phyloP scores from a whole-genome alignment of 164 flowering plant genomes.

The Stephania cephalantha region DNA sequence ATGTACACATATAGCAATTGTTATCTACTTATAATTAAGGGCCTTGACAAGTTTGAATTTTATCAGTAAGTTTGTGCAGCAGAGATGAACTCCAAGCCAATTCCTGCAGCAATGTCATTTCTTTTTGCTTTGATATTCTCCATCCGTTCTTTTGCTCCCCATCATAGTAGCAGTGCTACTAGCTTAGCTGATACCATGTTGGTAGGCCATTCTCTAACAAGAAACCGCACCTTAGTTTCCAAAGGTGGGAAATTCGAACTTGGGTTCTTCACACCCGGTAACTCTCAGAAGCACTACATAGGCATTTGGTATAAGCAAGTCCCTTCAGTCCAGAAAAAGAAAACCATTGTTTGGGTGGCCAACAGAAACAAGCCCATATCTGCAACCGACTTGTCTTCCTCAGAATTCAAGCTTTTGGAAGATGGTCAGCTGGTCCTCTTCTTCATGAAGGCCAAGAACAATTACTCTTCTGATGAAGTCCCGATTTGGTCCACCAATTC shows the following conservation, averaged over 20 bases:
- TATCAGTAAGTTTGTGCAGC: no score
- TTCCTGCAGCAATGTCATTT: no score
- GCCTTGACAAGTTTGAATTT: no score
- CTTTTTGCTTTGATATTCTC: no score
- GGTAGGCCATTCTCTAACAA: constrained; percentile 19
- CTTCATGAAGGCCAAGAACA: constrained; percentile 6
- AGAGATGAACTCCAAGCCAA: no score
- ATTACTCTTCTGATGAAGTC: constrained; percentile 13
- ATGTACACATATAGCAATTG: no score
- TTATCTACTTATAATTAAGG: no score
- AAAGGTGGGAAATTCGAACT: constrained; percentile 16
- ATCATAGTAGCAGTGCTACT: no score
- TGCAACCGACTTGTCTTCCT: constrained; percentile 2
- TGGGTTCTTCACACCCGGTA: constrained; percentile 23
- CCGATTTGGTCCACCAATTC: constrained; percentile 57
- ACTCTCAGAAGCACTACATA: constrained; percentile 16
- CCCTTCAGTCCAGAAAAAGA: not conserved
- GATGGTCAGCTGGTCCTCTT: constrained; percentile 53
- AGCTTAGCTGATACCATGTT: constrained; percentile 12
- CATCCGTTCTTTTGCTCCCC: no score
- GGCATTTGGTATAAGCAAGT: constrained; percentile 18
- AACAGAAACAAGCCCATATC: constrained; percentile 21
- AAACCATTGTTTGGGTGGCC: constrained; percentile 24
- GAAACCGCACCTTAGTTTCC: constrained; percentile 19
- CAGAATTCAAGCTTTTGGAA: constrained; percentile 17